Percentiles rank a stretch among this genome's conserved stretches.
These are phyloP conservation scores for Lolium multiflorum DNA, from an alignment of 176 grass and related monocot genomes.

Conservation along the genomic window DNA sequence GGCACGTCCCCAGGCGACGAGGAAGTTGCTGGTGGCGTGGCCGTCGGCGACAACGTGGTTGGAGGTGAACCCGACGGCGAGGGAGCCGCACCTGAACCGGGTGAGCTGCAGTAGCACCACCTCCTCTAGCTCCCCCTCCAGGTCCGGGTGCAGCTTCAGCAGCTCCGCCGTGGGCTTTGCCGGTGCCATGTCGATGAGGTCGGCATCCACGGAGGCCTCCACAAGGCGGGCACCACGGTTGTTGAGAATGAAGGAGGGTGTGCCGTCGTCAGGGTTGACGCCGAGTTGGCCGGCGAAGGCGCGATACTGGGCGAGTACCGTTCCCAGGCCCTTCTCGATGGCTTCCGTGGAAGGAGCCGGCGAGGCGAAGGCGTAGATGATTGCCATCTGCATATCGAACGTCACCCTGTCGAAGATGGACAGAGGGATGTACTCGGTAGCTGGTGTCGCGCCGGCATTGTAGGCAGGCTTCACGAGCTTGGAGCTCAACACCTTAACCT, in stretches of 20 bases:
- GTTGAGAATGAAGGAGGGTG: constrained; percentile 44
- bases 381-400: constrained; percentile 53
- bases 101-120: too few species aligned
- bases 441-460: constrained; percentile 4
- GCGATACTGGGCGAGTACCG: constrained; percentile 48
- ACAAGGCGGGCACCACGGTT: constrained; percentile 53
- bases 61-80: too few species aligned
- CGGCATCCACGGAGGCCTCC: constrained; percentile 51
- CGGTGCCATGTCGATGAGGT: constrained; percentile 40
- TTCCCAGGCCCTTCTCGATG: constrained; percentile 55
- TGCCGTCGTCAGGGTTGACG: constrained; percentile 31
- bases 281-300: constrained; percentile 59
- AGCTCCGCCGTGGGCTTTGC: constrained; percentile 54
- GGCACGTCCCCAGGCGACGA: too few species aligned
- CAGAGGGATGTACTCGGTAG: constrained; percentile 36
- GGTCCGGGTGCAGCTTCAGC: constrained; percentile 42
- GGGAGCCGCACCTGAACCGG: too few species aligned
- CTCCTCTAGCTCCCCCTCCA: too few species aligned
- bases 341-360: constrained; percentile 52
- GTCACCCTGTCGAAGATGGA: constrained; percentile 68
- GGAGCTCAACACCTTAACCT: constrained; percentile 66
- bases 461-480: constrained; percentile 58
- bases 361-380: constrained; percentile 64
- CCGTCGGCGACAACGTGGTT: too few species aligned
- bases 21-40: too few species aligned